phyloP scores from a whole-genome alignment of 805 yeast species.

The Wickerhamiella hasegawae region DNA sequence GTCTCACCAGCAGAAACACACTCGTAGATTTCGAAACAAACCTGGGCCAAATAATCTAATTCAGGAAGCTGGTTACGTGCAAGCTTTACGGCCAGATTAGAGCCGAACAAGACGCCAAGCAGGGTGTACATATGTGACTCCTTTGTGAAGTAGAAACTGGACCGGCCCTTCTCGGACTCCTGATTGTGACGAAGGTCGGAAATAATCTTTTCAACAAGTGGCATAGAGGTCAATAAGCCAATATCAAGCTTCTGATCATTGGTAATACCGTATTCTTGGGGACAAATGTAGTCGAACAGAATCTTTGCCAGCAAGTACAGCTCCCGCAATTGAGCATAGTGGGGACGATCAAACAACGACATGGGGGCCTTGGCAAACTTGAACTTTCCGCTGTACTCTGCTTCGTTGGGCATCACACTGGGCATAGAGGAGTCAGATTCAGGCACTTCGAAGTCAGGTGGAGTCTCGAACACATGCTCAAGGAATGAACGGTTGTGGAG shows the following conservation, averaged over 20 bases:
- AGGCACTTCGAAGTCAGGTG: slow-evolving; percentile 24
- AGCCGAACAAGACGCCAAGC: slow-evolving; percentile 76
- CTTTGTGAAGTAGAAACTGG: slow-evolving; percentile 84
- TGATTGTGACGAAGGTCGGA: slow-evolving; percentile 68
- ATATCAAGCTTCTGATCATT: slow-evolving; percentile 91
- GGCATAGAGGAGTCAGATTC: slow-evolving; percentile 25
- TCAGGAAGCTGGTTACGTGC: slow-evolving; percentile 94
- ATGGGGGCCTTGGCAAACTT: slow-evolving; percentile 19
- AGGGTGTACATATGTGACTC: slow-evolving; percentile 94
- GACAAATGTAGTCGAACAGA: slow-evolving; percentile 90
- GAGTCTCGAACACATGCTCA: slow-evolving; percentile 52
- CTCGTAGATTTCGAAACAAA: slow-evolving; percentile 85
- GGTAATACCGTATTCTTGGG: slow-evolving; percentile 96
- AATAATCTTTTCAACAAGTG: slow-evolving; percentile 76
- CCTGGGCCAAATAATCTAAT: slow-evolving; percentile 86
- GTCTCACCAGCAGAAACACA: slow-evolving; percentile 50
- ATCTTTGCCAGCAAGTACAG: slow-evolving; percentile 82
- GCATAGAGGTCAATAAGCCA: slow-evolving; percentile 85
- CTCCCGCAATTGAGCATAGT: slow-evolving; percentile 69
- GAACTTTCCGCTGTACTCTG: slow-evolving; percentile 18
- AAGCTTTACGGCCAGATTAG: slow-evolving; percentile 87
- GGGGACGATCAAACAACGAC: slow-evolving; percentile 58
- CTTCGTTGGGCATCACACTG: slow-evolving; percentile 16
- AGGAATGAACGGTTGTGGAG: slow-evolving; percentile 83
- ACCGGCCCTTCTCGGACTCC: slow-evolving; percentile 67